These are phyloP conservation scores for Penicillium sp. DNA, from an alignment of 2,329 filamentous ascomycete genomes.

Conservation along the genomic window DNA sequence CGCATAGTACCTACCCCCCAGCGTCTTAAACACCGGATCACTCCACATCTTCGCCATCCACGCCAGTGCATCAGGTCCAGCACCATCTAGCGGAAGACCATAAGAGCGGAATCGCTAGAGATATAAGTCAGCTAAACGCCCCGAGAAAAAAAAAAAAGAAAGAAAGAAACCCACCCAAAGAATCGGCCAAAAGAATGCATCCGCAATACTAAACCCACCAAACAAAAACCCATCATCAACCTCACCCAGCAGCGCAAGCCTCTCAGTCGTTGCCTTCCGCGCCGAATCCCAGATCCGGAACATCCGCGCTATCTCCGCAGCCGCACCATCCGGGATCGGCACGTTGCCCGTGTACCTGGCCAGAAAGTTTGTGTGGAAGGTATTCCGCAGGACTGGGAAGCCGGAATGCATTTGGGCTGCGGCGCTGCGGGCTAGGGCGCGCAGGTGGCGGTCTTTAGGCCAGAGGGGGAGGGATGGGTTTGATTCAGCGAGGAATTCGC, in stretches of 20 bases:
- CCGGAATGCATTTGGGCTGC: conserved; percentile 39
- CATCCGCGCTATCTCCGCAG: conserved; percentile 27
- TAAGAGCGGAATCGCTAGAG: conserved; percentile 37
- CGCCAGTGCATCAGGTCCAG: conserved; percentile 27
- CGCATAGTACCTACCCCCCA: conserved; percentile 28
- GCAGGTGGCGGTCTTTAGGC: conserved; percentile 34
- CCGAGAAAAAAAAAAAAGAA: not conserved
- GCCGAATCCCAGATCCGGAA: conserved; percentile 32
- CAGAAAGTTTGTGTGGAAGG: conserved; percentile 33
- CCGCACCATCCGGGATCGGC: conserved; percentile 27
- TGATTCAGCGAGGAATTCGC: conserved; percentile 36
- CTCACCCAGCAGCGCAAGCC: conserved; percentile 26
- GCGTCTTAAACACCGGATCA: conserved; percentile 25
- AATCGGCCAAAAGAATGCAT: conserved; percentile 43
- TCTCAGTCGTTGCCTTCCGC: conserved; percentile 24
- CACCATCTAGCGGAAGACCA: conserved; percentile 29
- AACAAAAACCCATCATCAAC: conserved; percentile 39
- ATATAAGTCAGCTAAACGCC: not conserved
- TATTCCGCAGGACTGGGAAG: conserved; percentile 27
- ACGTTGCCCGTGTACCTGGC: conserved; percentile 34
- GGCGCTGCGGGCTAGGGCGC: conserved; percentile 35
- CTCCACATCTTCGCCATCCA: conserved; percentile 41
- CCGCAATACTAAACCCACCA: conserved; percentile 40
- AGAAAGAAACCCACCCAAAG: conserved; percentile 32
- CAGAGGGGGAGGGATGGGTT: conserved; percentile 31